These are phyloP conservation scores for Miscanthus lutarioriparius DNA, from an alignment of 176 grass and related monocot species.

Conservation along the genomic window DNA sequence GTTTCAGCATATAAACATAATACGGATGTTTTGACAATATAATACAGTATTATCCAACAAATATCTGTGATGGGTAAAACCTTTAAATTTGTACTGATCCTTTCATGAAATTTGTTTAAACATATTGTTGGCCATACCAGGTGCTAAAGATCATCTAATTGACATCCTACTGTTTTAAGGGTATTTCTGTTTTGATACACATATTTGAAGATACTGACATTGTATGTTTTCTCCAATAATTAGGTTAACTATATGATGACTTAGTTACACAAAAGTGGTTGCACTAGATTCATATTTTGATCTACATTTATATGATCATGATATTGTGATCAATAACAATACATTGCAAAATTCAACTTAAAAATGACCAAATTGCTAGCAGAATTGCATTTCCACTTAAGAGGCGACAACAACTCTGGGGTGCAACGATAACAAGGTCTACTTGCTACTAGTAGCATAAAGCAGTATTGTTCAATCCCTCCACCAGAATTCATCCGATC, in stretches of 20 bases:
- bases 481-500: constrained; percentile 14
- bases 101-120: not conserved
- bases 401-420: not conserved
- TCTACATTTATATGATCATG: not conserved
- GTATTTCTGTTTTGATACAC: not conserved
- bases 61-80: too few species aligned
- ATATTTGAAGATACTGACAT: not conserved
- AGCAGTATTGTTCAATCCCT: not conserved
- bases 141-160: not conserved
- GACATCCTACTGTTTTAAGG: not conserved
- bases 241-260: not conserved
- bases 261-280: not conserved
- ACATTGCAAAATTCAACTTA: not conserved
- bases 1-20: constrained; percentile 1
- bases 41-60: too few species aligned
- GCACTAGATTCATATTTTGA: not conserved
- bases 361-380: not conserved
- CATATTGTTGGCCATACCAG: too few species aligned
- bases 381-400: not conserved
- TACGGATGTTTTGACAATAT: not conserved
- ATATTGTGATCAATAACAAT: not conserved
- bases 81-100: not conserved
- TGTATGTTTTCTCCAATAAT: not conserved
- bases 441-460: not conserved
- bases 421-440: not conserved